Conservation (phyloP, 2,329 filamentous ascomycete genomes). For the Trichoderma sp. region DNA sequence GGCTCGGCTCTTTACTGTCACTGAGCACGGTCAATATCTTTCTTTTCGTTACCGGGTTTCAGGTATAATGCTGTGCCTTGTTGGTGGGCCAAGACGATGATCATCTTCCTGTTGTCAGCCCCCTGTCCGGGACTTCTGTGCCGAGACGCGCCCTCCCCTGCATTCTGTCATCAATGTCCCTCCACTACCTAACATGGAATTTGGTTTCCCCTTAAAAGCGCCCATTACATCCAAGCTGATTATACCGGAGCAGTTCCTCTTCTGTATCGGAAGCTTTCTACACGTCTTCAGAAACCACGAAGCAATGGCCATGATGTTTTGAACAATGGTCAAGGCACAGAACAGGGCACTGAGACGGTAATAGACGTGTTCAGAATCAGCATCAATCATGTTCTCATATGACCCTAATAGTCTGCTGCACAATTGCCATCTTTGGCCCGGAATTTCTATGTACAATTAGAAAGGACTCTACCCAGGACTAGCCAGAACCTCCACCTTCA, state of each 20-base stretch:
- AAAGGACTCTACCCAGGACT: too few relatives aligned
- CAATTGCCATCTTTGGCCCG: too few relatives aligned
- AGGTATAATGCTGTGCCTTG: background rate
- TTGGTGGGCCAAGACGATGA: conserved; percentile 1
- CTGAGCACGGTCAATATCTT: background rate
- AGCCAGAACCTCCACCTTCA: background rate
- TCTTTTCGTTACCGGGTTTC: background rate
- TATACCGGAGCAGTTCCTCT: too few relatives aligned
- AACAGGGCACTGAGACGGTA: too few relatives aligned
- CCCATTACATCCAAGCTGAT: too few relatives aligned
- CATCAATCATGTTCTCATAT: background rate
- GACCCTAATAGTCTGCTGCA: background rate
- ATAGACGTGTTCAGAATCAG: background rate
- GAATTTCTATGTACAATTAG: background rate
- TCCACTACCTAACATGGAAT: too few relatives aligned
- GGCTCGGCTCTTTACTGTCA: background rate
- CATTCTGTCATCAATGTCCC: background rate
- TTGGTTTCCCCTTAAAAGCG: too few relatives aligned
- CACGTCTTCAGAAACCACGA: too few relatives aligned
- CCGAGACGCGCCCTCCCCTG: background rate
- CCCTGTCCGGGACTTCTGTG: background rate
- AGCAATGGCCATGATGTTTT: too few relatives aligned
- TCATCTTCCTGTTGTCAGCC: background rate
- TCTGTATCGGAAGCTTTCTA: background rate
- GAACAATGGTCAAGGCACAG: too few relatives aligned